Evolutionary conservation across 179 eudicot species (phyloP).

Genomic region (Carnegiea gigantea): DNA sequence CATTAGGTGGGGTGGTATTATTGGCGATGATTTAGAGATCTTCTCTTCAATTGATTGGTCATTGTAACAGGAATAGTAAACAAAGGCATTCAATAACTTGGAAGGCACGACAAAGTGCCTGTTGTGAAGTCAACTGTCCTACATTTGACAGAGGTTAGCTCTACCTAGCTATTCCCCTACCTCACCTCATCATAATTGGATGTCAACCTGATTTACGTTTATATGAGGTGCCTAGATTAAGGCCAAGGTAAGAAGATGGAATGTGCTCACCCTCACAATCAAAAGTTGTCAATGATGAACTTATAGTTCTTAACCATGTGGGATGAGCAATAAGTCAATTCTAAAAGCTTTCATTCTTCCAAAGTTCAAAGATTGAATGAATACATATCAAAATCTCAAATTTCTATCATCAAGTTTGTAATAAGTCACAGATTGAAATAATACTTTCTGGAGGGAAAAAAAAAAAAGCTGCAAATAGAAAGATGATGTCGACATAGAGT

Average conservation of each 20-base stretch:
- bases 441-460: too few species aligned
- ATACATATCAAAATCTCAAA: neutral
- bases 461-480: neutral
- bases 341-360: too few species aligned
- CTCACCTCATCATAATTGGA: neutral
- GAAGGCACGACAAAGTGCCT: neutral
- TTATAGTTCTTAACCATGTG: too few species aligned
- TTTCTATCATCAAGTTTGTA: neutral
- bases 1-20: too few species aligned
- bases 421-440: too few species aligned
- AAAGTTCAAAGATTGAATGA: neutral
- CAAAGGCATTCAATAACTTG: too few species aligned
- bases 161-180: neutral
- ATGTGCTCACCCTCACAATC: neutral
- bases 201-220: neutral
- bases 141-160: too few species aligned
- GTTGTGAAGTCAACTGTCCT: too few species aligned
- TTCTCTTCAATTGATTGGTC: too few species aligned
- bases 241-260: neutral
- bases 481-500: neutral
- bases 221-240: neutral
- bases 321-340: neutral
- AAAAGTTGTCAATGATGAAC: neutral
- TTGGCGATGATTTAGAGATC: too few species aligned
- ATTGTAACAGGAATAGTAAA: too few species aligned